Conservation (phyloP, 768 basidiomycete species). For the Cubamyces sp. region DNA sequence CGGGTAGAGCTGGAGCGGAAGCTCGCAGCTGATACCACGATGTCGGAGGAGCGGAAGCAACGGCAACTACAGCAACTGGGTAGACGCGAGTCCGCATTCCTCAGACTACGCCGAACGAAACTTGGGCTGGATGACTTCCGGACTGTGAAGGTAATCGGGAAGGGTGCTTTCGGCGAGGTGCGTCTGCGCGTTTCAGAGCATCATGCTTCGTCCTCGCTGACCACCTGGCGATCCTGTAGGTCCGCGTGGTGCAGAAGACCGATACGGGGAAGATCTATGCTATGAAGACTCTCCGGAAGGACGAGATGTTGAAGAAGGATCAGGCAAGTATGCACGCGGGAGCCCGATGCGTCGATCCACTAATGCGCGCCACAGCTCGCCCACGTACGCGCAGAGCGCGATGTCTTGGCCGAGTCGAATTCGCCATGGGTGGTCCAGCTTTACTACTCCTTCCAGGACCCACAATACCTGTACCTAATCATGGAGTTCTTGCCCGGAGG, state of each 20-base stretch:
- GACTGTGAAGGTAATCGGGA: constrained; percentile 98
- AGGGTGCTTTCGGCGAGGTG: constrained; percentile 98
- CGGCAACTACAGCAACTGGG: constrained; percentile 83
- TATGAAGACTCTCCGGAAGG: constrained; percentile 97
- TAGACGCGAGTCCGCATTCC: constrained; percentile 85
- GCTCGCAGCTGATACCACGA: constrained; percentile 67
- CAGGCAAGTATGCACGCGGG: constrained; percentile 60
- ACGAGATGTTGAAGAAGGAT: constrained; percentile 99
- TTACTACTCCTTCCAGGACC: constrained; percentile 98
- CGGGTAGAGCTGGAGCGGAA: constrained; percentile 87
- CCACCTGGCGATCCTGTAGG: constrained; percentile 43
- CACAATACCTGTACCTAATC: constrained; percentile 89
- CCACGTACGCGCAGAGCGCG: constrained; percentile 96
- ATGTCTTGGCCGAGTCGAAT: constrained; percentile 94
- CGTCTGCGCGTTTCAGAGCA: constrained; percentile 27
- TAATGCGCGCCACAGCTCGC: constrained; percentile 67
- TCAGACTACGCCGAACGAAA: constrained; percentile 86
- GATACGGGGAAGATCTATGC: constrained; percentile 99
- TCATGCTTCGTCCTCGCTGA: not conserved
- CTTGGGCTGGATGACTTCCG: constrained; percentile 91
- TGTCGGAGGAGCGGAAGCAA: constrained; percentile 84
- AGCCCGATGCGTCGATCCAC: not conserved
- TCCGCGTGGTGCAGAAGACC: constrained; percentile 92
- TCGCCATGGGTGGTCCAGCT: constrained; percentile 97
- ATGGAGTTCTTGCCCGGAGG: constrained; percentile 99